Base-by-base conservation (phyloP, 345 rosid species). In the Isatis tinctoria region DNA sequence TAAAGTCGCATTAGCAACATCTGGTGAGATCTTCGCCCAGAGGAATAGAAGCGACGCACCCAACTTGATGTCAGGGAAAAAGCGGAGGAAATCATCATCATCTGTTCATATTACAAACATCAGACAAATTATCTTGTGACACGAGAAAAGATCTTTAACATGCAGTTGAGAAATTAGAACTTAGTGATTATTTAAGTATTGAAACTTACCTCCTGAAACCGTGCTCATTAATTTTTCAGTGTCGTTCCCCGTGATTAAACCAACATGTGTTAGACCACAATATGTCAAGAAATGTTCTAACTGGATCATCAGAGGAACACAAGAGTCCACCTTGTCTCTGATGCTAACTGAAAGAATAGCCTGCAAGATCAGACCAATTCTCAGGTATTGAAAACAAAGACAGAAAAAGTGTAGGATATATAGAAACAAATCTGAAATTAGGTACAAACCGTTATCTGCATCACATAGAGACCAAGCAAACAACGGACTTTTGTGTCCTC, bases 21-120 rank as follows among this genome's bases (percentile, higher is more conserved):
- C 84, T 62, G 80, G 73, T 64, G 84, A 74, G 62, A 86, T 66
- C 79, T 74, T 83, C 12, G 84, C 88, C 78, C 78, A 84, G 77
- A 72, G 66, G 87, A 96, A 87, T 83, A 92, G 80, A 80, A 92
- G 90, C 56, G 86, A 75, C 58, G 93, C 97, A 57, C 97, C 99
- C 72, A 81, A 90, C 54, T 82, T 83, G 77, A 85, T 74, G 76
- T 82, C 78, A 74, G 85, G 80, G 67, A 79, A 80, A 63, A 73
- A 75, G 70, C 30, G 81, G 78, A 67, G 35, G 62, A 17, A 74
- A 72, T 84, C 82, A 75, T 88, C 93, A 53, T 85, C 82, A 10
- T 87, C 97, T 84, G 81, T 72, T 60, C 65, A 74, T 44, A 54
- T 33, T 54, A 73, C 33, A 49, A 59, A 54, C 24, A 30, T 36